Conservation (phyloP, 345 rosid genomes). For the Hirschfeldia incana region DNA sequence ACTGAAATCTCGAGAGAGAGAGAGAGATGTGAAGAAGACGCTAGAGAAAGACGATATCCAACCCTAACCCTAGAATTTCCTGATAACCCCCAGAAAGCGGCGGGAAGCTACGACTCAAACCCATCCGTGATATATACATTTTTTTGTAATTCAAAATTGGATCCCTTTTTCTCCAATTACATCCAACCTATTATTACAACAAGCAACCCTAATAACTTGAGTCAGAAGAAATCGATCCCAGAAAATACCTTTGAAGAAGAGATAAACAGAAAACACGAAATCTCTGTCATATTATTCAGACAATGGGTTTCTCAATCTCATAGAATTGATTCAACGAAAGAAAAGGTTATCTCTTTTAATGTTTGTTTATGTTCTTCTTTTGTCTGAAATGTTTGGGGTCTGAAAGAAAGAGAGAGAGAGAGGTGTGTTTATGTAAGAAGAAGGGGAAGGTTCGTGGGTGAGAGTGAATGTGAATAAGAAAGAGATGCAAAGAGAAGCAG, state of each 20-base stretch:
- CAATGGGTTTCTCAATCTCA: background rate
- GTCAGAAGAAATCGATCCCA: slow-evolving; percentile 20
- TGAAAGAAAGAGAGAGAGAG: slow-evolving; percentile 1
- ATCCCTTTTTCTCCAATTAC: background rate
- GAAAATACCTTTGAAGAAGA: slow-evolving; percentile 29
- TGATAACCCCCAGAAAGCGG: slow-evolving; percentile 39
- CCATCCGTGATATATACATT: slow-evolving; percentile 39
- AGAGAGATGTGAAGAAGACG: slow-evolving; percentile 21
- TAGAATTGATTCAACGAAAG: background rate
- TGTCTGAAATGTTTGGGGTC: slow-evolving; percentile 1
- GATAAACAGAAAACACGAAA: slow-evolving; percentile 5
- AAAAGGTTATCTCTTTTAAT: background rate
- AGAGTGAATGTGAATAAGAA: slow-evolving; percentile 18
- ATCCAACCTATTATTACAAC: background rate
- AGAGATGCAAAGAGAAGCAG: background rate
- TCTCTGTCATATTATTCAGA: slow-evolving; percentile 21
- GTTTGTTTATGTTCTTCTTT: background rate
- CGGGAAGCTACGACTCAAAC: slow-evolving; percentile 43
- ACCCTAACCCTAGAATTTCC: slow-evolving; percentile 45
- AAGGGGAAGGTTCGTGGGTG: slow-evolving; percentile 34
- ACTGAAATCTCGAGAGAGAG: background rate
- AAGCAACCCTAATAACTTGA: background rate
- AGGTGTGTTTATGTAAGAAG: slow-evolving; percentile 31
- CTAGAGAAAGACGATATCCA: slow-evolving; percentile 43
- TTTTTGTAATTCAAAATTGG: background rate